These are phyloP conservation scores for Globisporangium orthogonon DNA, from an alignment of 352 stramenopile species.

Conservation along the genomic window DNA sequence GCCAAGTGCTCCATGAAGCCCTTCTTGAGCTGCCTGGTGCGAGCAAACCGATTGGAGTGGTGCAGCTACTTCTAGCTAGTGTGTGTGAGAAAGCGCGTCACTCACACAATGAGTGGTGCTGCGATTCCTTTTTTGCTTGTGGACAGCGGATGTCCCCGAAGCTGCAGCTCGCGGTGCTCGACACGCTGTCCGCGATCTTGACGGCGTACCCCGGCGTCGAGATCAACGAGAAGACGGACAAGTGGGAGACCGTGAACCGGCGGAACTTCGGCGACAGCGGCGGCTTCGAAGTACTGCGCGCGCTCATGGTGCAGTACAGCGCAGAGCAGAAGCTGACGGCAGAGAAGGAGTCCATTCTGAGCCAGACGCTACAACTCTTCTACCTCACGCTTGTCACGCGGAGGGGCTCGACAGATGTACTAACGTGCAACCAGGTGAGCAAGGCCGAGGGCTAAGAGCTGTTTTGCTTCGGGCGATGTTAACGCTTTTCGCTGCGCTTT, in stretches of 20 bases:
- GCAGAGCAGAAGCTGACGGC: slow-evolving; percentile 10
- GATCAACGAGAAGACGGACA: slow-evolving; percentile 51
- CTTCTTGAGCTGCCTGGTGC: slow-evolving; percentile 64
- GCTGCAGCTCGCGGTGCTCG: slow-evolving; percentile 47
- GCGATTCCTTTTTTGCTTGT: not conserved
- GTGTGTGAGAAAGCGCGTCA: no score
- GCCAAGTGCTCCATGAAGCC: slow-evolving; percentile 82
- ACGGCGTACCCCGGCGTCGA: slow-evolving; percentile 45
- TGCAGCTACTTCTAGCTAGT: not conserved
- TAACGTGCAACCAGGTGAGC: slow-evolving; percentile 41
- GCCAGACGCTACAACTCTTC: slow-evolving; percentile 52
- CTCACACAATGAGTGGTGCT: no score
- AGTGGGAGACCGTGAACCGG: slow-evolving; percentile 70
- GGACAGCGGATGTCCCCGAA: slow-evolving; percentile 42
- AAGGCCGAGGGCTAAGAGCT: not conserved
- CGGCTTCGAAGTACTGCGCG: slow-evolving; percentile 62
- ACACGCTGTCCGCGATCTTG: slow-evolving; percentile 60
- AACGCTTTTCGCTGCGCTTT: no score
- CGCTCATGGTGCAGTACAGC: slow-evolving; percentile 63
- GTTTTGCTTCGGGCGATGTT: not conserved
- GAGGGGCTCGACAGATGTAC: slow-evolving; percentile 34
- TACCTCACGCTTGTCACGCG: slow-evolving; percentile 55
- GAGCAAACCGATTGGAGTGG: not conserved
- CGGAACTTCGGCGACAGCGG: slow-evolving; percentile 68
- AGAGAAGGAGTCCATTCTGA: slow-evolving; percentile 33